Evolutionary conservation across 2,329 filamentous ascomycete species (phyloP).

Genomic region (Penicillium verrucosum): DNA sequence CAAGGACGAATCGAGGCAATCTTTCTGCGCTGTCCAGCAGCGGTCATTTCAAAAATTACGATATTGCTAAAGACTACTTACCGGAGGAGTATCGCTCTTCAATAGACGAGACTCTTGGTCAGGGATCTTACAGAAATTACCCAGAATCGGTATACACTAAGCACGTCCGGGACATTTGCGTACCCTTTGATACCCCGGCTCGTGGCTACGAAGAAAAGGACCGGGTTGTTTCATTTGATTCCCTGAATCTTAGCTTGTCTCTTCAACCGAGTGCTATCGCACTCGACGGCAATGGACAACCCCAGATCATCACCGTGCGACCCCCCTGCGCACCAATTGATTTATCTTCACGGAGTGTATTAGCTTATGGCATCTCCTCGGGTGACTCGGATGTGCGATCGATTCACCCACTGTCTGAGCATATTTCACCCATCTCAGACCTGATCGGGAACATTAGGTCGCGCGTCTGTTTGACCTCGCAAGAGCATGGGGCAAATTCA

Average conservation of each 20-base stretch:
- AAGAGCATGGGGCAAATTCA: conserved; percentile 5
- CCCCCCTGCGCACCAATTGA: conserved; percentile 38
- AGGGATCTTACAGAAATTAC: conserved; percentile 39
- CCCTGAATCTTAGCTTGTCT: conserved; percentile 49
- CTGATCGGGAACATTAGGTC: conserved; percentile 30
- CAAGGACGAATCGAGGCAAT: conserved; percentile 55
- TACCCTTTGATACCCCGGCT: conserved; percentile 46
- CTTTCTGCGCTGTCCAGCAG: conserved; percentile 58
- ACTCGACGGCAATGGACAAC: conserved; percentile 50
- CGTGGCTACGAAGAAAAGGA: conserved; percentile 46
- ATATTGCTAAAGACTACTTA: conserved; percentile 52
- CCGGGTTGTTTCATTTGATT: conserved; percentile 60
- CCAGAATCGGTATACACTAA: conserved; percentile 47
- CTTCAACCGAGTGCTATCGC: conserved; percentile 53
- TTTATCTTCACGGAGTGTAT: conserved; percentile 36
- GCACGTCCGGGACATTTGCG: conserved; percentile 43
- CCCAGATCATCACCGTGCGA: conserved; percentile 51
- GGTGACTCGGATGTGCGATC: conserved; percentile 30
- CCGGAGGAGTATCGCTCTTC: conserved; percentile 39
- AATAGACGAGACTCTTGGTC: conserved; percentile 41
- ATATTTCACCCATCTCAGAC: conserved; percentile 29
- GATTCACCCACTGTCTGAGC: conserved; percentile 30
- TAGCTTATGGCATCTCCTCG: conserved; percentile 32
- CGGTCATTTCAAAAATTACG: conserved; percentile 57
- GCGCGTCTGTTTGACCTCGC: conserved; percentile 21